Percentiles rank a stretch among this genome's conserved stretches.
phyloP scores from a whole-genome alignment of 2,329 filamentous ascomycete genomes.

The Colletotrichum orchidophilum region DNA sequence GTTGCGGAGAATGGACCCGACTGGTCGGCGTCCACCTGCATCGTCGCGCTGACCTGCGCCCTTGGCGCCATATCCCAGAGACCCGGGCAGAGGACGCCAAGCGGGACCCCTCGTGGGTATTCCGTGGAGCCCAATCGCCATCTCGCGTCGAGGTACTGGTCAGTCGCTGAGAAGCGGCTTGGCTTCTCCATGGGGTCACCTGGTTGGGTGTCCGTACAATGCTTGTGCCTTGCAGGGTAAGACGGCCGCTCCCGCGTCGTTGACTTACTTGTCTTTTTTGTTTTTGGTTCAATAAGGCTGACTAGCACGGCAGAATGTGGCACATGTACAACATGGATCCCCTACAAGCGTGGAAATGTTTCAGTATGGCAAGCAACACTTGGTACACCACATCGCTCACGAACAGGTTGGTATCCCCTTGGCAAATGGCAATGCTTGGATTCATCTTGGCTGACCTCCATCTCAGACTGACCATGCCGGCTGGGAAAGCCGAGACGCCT shows the following conservation, averaged over 20 bases:
- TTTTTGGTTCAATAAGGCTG: neutral
- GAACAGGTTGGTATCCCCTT: neutral
- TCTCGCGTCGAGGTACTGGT: slow-evolving; percentile 30
- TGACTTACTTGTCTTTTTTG: neutral
- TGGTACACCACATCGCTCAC: slow-evolving; percentile 30
- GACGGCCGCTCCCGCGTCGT: neutral
- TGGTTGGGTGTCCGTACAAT: slow-evolving; percentile 29
- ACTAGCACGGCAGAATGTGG: slow-evolving; percentile 20
- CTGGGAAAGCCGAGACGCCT: slow-evolving; percentile 10
- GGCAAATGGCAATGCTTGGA: no score
- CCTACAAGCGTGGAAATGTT: slow-evolving; percentile 33
- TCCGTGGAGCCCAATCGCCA: slow-evolving; percentile 28
- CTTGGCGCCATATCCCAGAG: slow-evolving; percentile 31
- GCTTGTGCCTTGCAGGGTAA: slow-evolving; percentile 32
- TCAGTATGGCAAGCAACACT: slow-evolving; percentile 30
- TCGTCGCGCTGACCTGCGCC: slow-evolving; percentile 30
- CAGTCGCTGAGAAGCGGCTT: slow-evolving; percentile 31
- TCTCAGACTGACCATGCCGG: slow-evolving; percentile 1
- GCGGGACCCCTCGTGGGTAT: slow-evolving; percentile 26
- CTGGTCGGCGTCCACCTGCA: slow-evolving; percentile 32
- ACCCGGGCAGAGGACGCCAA: slow-evolving; percentile 24
- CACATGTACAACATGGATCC: slow-evolving; percentile 35
- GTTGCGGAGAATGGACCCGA: slow-evolving; percentile 34
- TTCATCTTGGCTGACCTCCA: neutral
- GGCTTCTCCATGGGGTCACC: slow-evolving; percentile 32